These are phyloP conservation scores for Dactylellina haptotyla DNA, from an alignment of 2,329 filamentous ascomycete genomes.

Conservation along the genomic window DNA sequence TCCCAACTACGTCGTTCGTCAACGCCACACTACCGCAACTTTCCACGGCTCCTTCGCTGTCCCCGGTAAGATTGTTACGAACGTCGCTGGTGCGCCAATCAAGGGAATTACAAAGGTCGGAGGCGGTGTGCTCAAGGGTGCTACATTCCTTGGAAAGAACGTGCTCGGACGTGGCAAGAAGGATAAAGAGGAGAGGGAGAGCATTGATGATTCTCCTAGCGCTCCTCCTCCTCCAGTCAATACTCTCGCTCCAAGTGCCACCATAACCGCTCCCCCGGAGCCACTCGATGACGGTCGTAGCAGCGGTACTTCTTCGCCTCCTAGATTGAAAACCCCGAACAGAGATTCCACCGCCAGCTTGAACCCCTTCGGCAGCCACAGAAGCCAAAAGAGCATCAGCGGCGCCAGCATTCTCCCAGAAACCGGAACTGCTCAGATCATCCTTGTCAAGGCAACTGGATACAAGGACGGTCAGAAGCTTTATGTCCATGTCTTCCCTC, in stretches of 20 bases:
- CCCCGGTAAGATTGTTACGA: constrained; percentile 86
- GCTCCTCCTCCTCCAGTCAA: no score
- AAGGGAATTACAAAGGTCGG: constrained; percentile 87
- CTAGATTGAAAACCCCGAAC: constrained; percentile 49
- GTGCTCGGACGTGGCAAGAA: constrained; percentile 76
- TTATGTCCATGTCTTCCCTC: constrained; percentile 71
- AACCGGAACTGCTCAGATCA: constrained; percentile 80
- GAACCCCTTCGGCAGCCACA: constrained; percentile 65
- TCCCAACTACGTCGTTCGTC: constrained; percentile 86
- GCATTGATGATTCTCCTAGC: constrained; percentile 55
- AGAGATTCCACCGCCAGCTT: constrained; percentile 61
- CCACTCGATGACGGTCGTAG: constrained; percentile 28
- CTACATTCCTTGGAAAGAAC: constrained; percentile 87
- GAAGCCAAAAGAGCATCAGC: constrained; percentile 67
- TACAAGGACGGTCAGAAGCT: constrained; percentile 81
- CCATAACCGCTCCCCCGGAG: constrained; percentile 29
- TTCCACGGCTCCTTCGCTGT: constrained; percentile 89
- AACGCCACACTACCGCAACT: constrained; percentile 88
- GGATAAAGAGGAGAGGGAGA: constrained; percentile 68
- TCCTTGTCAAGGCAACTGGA: constrained; percentile 78
- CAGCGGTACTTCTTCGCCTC: constrained; percentile 43
- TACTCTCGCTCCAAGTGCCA: not conserved
- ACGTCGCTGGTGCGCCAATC: constrained; percentile 85
- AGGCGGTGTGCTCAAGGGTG: constrained; percentile 83
- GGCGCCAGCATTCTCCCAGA: constrained; percentile 72